Evolutionary conservation across 805 yeast genomes (phyloP), one percentile per base, ranked within the genome.

Genomic region (Nakazawaea holstii): DNA sequence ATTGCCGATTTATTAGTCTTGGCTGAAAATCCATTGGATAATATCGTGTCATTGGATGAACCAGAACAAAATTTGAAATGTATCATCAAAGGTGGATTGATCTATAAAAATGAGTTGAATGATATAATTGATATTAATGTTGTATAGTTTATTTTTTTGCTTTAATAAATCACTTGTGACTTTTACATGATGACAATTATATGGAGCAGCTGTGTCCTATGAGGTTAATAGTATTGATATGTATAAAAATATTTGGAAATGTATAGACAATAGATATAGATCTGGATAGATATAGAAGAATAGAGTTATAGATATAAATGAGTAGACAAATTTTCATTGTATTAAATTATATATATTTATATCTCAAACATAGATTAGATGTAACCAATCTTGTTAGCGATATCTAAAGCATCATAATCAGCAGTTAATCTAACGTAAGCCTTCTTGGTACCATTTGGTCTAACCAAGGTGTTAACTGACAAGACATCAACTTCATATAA

Each of bases 381-480:
- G 95, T 90, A 91, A 79, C 99, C 99, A 72, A 92, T 94, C 80
- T 94, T 89, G 96, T 91, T 91, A 73, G 99, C 99, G 75, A 94
- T 90, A 75, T 94, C 99, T 73, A 94, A 87, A 75, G 98, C 98
- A 79, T 94, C 99, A 82, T 84, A 87, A 77, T 94, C 99, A 73
- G 96, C 92, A 70, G 98, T 89, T 74, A 94, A 87, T 82, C 95
- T 89, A 72, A 94, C 92, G 84, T 86, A 94, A 72, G 99, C 99
- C 85, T 94, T 94, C 89, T 94, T 94, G 80, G 97, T 87, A 76
- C 99, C 99, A 77, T 94, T 91, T 73, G 99, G 97, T 80, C 96
- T 89, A 69, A 94, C 78, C 74, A 94, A 82, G 64, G 99, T 94
- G 92, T 94, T 91, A 70, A 94, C 90, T 76, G 87, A 80, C 67